Evolutionary conservation across 495 filamentous ascomycete species (phyloP), one percentile per base, ranked within the genome.

Genomic region (Aspergillus indologenus): DNA sequence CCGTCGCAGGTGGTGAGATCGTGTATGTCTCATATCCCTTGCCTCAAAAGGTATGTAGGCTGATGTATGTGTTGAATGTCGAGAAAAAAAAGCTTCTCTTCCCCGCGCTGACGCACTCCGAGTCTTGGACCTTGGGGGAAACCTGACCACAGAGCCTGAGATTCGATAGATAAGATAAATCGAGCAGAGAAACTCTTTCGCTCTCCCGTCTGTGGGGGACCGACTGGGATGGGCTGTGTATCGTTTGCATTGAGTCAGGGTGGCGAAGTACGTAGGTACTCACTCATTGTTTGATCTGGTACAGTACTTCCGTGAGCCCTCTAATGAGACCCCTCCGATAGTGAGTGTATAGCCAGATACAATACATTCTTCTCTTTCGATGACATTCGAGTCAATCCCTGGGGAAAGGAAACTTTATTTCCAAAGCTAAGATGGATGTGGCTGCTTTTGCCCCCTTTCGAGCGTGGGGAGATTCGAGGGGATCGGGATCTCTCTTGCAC

Each of bases 1-100:
- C 11, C 2, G 19, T n/a, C 40, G 45, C 40, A 50, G 46, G 8
- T 18, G n/a, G n/a, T n/a, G n/a, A 51, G 52, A 57, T 53, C 53
- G 34, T 40, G 48, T 29, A 29, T 61, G 59, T 61, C 57, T 61
- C 53, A 51, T 52, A 61, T 52, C 53, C 59, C 59, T 61, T 61
- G 48, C 59, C 48, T 53, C 18, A 21, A 29, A n/a, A 23, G 58
- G 46, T 45, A 58, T 49, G 58, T 58, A 48, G 34, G 48, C 26
- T 43, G 56, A 26, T 51, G 51, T 46, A 45, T 45, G 46, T 34
- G 59, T 23, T 43, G 11, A n/a, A 23, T 42, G 26, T 29, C 26
- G n/a, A n/a, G n/a, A n/a, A n/a, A n/a, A 29, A 29, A 3, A 29
- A 29, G 26, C 26, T 29, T 29, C 26, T 47, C 31, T 40, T 23